Base-by-base conservation (phyloP, 768 basidiomycete genomes). In the Xanthoconium stramineum region DNA sequence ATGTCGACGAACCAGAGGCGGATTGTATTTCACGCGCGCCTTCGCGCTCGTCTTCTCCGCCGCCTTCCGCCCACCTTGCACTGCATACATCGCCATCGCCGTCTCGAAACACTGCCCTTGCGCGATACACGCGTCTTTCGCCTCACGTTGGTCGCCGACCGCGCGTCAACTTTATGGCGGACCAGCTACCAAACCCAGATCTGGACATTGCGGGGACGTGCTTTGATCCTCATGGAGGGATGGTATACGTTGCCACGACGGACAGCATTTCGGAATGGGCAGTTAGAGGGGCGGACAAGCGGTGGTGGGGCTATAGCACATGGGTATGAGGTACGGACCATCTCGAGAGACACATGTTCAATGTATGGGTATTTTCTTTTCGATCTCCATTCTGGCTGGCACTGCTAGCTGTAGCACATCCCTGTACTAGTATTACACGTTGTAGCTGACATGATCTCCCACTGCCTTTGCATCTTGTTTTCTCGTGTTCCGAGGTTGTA, bases 201-300 rank as follows among this genome's bases (percentile, higher is more conserved):
- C 63, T 80, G 37, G 83, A 87, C 64, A 71, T 91, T 48, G 86
- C 88, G 3, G 89, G 89, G 13, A 75, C 81, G 38, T 89, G 84
- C 58, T 91, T 90, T 60, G 89, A 90, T 67, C 88, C 87, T 17
- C 72, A 70, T 6, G 89, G 89, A 3, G 77, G 79, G 58, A 81
- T 76, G 67, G 64, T 91, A 32, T 91, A 91, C 64, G 85, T 83
- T 14, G 89, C 84, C 20, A 82, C 82, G 52, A 79, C 80, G 56
- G 69, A 75, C 56, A 83, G 84, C 37, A 75, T 94, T 28, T 86
- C 84, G 8, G 91, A 94, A 68, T 94, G 89, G 88, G 76, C 80
- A 43, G 76, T 94, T 50, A 76, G 81, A 20, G 87, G 86, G 6
- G 81, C 83, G 14, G 85, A 86, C 59, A 88, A 86, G 76, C 75